Conservation (phyloP, 306 rosid species). For the Urtica urens region DNA sequence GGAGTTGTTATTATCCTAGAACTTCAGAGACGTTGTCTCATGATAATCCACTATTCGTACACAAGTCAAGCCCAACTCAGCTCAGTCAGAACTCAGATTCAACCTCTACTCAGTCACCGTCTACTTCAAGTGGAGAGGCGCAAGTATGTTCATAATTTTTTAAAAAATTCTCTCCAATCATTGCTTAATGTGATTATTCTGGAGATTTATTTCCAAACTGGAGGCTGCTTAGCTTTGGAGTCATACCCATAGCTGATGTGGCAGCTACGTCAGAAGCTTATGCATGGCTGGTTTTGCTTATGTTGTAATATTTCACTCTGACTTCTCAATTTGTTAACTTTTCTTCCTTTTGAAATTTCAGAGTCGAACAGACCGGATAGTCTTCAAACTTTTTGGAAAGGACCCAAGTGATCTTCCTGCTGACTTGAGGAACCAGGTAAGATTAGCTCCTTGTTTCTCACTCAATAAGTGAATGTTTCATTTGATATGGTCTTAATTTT, state of each 20-base stretch:
- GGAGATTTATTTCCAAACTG: constrained; percentile 1
- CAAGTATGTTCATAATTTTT: constrained; percentile 33
- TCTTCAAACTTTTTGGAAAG: constrained; percentile 88
- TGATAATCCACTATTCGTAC: constrained; percentile 28
- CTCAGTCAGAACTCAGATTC: constrained; percentile 57
- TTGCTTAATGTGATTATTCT: neutral
- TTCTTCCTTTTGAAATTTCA: constrained; percentile 27
- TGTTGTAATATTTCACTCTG: constrained; percentile 6
- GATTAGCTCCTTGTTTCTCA: constrained; percentile 15
- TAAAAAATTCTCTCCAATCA: constrained; percentile 9
- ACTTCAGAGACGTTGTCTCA: constrained; percentile 24
- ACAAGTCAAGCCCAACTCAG: constrained; percentile 54
- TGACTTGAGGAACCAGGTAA: constrained; percentile 66
- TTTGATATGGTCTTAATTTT: constrained; percentile 10
- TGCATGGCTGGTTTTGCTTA: neutral
- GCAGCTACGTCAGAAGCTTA: constrained; percentile 7
- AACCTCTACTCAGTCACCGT: constrained; percentile 57
- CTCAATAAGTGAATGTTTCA: constrained; percentile 2
- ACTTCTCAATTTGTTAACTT: constrained; percentile 6
- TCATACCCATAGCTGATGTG: neutral
- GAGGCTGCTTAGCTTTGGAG: constrained; percentile 6
- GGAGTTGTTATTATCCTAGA: constrained; percentile 21
- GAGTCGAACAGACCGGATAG: constrained; percentile 86
- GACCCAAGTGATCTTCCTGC: constrained; percentile 72
- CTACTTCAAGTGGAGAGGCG: constrained; percentile 65